Base-by-base conservation (phyloP, 2,329 filamentous ascomycete genomes). In the Colletotrichum acutatum region DNA sequence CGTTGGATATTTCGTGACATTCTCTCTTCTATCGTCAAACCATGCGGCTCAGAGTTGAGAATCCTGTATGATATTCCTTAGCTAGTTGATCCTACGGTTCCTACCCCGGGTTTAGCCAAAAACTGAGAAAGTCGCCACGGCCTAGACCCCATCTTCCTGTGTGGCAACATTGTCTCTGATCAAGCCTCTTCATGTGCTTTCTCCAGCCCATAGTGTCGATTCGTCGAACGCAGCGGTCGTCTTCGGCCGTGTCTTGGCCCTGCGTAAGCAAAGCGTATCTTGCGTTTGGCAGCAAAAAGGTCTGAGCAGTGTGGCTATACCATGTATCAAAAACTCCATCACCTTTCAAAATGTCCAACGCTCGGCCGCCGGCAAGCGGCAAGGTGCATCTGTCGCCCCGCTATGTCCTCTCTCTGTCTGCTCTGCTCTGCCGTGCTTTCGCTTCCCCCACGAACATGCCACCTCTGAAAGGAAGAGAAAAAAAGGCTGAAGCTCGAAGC, bases 211-310 rank as follows among this genome's bases (percentile, higher is more conserved):
- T 9, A 34, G 66, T 46, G 28, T 65, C 26, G 11, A 28, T 26
- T 65, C 34, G 28, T 70, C 24, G 62, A 57, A 57, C 26, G 42
- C 66, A 22, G 53, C 60, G 32, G 30, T 52, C 70, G 61, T 60
- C 66, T 19, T 70, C 66, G 66, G 54, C 66, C 66, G 54, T 69
- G 70, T 65, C 66, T 72, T 70, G 70, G 66, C 70, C 30, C 70
- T 72, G 70, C 60, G 70, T 37, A 65, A 70, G 66, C 34, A 72
- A 64, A 72, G 70, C 70, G 66, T 70, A 72, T 72, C 70, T 70
- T 61, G 70, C 70, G 66, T 70, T 70, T 65, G 70, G 70, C 66
- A 64, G 70, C 66, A 62, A 54, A 62, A 54, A 42, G 32, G 66
- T 70, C 70, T 65, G 66, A 70, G 66, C 70, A 72, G 1, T 22